Base-by-base conservation (phyloP, 179 eudicot genomes). In the Carnegiea gigantea region DNA sequence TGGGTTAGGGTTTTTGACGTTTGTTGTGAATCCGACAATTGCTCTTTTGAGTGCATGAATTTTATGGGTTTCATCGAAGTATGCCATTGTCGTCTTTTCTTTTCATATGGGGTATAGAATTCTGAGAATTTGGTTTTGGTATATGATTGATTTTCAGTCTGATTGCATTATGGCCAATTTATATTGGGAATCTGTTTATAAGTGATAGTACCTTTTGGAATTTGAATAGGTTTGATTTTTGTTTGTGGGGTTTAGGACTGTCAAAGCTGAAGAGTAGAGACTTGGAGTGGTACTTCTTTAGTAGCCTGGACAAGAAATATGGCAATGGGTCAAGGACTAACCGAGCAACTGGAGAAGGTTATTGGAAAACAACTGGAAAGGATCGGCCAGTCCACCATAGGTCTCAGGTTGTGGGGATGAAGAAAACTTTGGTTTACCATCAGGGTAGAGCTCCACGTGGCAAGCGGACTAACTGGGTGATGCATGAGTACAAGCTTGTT, bases 331-430 rank as follows among this genome's bases (percentile, higher is more conserved):
- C 89, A 51, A 90, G 87, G 87, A 93, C 98, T 8, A 94, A 94
- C 77, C 88, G 98, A 26, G 95, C 98, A 18, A 94, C 98, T 8
- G 89, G 88, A 33, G 88, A 84, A 84, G 97, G 98, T 30, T 94
- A 94, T 82, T 94, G 98, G 98, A 94, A 94, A 86, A 93, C 98
- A 20, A 94, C 97, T 0, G 98, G 98, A 23, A 94, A 93, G 82
- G 98, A 94, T 78, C 82, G 98, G 68, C 83, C 92, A 11, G 90
- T 94, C 70, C 85, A 85, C 78, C 93, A 87, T 73, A 91, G 76
- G 85, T 83, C 87, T 3, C 77, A 79, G 49, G 80, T 88, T 70
- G 93, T 90, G 65, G 98, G 98, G 77, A 93, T 93, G 97, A 94
- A 94, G 84, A 94, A 94, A 77, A 94, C 97, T 36, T 86, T 93